Conservation (phyloP, 1,139 yeast species). For the Kurtzmaniella quercitrusa region DNA sequence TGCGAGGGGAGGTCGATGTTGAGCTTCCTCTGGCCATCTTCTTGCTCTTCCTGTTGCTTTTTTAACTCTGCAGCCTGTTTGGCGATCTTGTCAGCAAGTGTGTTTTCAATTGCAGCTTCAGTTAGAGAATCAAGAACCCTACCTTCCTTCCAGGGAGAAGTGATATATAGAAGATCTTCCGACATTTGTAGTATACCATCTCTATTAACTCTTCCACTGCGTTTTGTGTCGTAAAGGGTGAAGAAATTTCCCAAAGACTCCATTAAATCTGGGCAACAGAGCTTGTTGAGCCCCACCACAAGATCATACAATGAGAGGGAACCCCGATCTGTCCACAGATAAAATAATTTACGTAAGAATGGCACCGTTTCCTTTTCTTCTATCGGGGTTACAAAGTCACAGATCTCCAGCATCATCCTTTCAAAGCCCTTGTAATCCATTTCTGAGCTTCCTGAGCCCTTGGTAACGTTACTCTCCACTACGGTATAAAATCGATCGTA, state of each 20-base stretch:
- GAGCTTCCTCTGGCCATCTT: slow-evolving; percentile 13
- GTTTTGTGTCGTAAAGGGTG: slow-evolving; percentile 62
- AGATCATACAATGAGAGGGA: slow-evolving; percentile 66
- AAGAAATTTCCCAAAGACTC: slow-evolving; percentile 75
- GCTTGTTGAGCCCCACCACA: slow-evolving; percentile 64
- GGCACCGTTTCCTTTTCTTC: slow-evolving; percentile 21
- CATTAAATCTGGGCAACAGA: slow-evolving; percentile 74
- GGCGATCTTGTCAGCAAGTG: slow-evolving; percentile 58
- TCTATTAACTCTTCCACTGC: slow-evolving; percentile 61
- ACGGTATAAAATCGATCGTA: slow-evolving; percentile 85
- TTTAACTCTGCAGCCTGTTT: slow-evolving; percentile 16
- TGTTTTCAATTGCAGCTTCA: slow-evolving; percentile 55
- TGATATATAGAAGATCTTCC: slow-evolving; percentile 78
- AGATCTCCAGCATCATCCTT: slow-evolving; percentile 71
- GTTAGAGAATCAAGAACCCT: slow-evolving; percentile 56
- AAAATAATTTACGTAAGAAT: slow-evolving; percentile 62
- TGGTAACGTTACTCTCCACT: slow-evolving; percentile 62
- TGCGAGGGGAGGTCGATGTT: slow-evolving; percentile 54
- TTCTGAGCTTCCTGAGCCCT: slow-evolving; percentile 63
- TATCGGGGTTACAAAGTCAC: slow-evolving; percentile 65
- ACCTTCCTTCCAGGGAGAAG: slow-evolving; percentile 81
- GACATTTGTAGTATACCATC: slow-evolving; percentile 81
- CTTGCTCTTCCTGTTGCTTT: slow-evolving; percentile 11
- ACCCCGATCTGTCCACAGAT: slow-evolving; percentile 63
- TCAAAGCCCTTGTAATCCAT: slow-evolving; percentile 75